These are phyloP conservation scores for Ceratocystiopsis minuta DNA, from an alignment of 2,329 filamentous ascomycete species.

Conservation along the genomic window DNA sequence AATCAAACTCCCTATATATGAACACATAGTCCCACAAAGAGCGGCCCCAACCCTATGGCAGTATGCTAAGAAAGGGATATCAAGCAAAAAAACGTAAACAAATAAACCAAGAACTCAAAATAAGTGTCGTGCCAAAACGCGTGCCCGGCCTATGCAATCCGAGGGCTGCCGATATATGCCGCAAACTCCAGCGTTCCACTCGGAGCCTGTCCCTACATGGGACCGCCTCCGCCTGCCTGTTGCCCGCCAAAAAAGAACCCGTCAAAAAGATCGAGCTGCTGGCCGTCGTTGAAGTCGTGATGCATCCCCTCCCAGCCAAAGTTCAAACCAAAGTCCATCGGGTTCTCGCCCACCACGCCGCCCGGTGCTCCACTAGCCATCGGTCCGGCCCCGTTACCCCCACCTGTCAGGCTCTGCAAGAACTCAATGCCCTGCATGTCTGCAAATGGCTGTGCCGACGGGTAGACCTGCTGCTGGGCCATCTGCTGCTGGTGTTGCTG, in stretches of 20 bases:
- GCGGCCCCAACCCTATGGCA: no score
- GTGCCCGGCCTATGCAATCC: no score
- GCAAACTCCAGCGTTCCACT: no score
- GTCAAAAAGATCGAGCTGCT: conserved; percentile 51
- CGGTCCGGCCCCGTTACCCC: conserved; percentile 9
- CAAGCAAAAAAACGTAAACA: no score
- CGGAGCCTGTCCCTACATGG: no score
- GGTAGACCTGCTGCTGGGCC: not conserved
- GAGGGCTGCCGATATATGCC: no score
- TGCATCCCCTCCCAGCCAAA: conserved; percentile 45
- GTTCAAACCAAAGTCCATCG: conserved; percentile 48
- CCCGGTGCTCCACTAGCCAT: not conserved
- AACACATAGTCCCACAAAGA: no score
- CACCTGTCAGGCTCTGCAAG: conserved; percentile 24
- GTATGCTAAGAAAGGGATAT: no score
- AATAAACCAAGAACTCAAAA: no score
- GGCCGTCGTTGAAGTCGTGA: conserved; percentile 42
- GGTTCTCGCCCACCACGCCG: conserved; percentile 19
- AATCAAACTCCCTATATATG: no score
- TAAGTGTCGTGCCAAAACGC: no score
- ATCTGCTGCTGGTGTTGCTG: not conserved
- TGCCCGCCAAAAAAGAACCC: conserved; percentile 53
- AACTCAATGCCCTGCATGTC: conserved; percentile 38
- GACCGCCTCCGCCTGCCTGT: conserved; percentile 17
- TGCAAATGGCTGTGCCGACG: conserved; percentile 17